Conservation (phyloP, 1,284 basidiomycete species). For the Erythrobasidium hasegawianum region DNA sequence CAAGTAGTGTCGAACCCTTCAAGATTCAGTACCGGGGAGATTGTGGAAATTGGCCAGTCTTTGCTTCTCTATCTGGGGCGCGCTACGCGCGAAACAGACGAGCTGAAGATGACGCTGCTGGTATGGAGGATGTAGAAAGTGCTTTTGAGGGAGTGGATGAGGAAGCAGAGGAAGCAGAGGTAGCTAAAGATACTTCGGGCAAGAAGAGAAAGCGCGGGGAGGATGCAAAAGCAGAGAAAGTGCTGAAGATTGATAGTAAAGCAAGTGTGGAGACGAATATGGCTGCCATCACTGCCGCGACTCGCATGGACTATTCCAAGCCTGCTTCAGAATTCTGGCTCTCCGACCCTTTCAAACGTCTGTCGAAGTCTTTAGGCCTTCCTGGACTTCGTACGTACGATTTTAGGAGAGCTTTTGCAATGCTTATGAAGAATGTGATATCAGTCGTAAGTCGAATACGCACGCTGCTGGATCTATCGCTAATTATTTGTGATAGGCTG, state of each 20-base stretch:
- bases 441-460: not conserved
- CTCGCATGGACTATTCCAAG: not conserved
- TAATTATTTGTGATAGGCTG: not conserved
- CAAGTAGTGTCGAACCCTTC: not conserved
- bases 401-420: not conserved
- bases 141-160: too few relatives aligned
- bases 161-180: too few relatives aligned
- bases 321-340: not conserved
- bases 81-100: too few relatives aligned
- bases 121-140: too few relatives aligned
- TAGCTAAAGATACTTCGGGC: too few relatives aligned
- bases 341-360: not conserved
- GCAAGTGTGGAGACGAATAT: too few relatives aligned
- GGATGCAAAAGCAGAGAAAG: too few relatives aligned
- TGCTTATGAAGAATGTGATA: not conserved
- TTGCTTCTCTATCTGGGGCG: too few relatives aligned
- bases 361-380: not conserved
- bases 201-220: too few relatives aligned
- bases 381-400: not conserved
- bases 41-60: not conserved
- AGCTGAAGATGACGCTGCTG: too few relatives aligned
- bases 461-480: not conserved
- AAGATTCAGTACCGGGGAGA: not conserved
- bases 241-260: too few relatives aligned
- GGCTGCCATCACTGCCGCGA: too few relatives aligned